phyloP scores from a whole-genome alignment of 2,329 filamentous ascomycete genomes.

The Delphinella strobiligena region DNA sequence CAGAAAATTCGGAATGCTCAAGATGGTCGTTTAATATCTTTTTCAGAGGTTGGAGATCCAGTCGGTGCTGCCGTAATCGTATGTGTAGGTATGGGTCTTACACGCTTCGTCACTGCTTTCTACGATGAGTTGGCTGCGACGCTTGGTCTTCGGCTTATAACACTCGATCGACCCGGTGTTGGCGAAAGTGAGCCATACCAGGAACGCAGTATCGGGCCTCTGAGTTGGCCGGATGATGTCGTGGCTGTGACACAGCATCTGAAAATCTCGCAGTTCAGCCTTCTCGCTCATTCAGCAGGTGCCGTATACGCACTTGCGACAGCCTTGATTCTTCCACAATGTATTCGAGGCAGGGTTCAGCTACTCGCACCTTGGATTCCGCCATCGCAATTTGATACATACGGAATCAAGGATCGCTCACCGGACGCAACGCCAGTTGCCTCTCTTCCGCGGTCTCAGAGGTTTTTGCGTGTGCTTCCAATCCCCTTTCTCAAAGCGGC shows the following conservation, averaged over 20 bases:
- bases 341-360: conserved; percentile 88
- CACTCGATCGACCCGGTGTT: conserved; percentile 84
- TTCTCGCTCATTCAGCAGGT: conserved; percentile 89
- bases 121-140: conserved; percentile 91
- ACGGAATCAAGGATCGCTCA: conserved; percentile 33
- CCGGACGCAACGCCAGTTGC: conserved; percentile 50
- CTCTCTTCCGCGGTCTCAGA: conserved; percentile 81
- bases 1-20: conserved; percentile 80
- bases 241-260: conserved; percentile 85
- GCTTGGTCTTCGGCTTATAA: conserved; percentile 79
- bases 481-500: conserved; percentile 86
- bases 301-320: conserved; percentile 97
- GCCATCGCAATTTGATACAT: conserved; percentile 78
- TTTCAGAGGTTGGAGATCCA: conserved; percentile 90
- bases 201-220: conserved; percentile 64
- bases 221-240: conserved; percentile 91
- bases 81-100: conserved; percentile 95
- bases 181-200: conserved; percentile 80
- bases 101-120: conserved; percentile 89
- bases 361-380: conserved; percentile 95
- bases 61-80: conserved; percentile 88
- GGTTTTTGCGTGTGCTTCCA: conserved; percentile 78
- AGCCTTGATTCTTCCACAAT: conserved; percentile 86
- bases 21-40: conserved; percentile 79
- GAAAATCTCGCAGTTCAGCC: conserved; percentile 90